phyloP scores from a whole-genome alignment of 2,329 filamentous ascomycete species.

The Fusarium sp. region DNA sequence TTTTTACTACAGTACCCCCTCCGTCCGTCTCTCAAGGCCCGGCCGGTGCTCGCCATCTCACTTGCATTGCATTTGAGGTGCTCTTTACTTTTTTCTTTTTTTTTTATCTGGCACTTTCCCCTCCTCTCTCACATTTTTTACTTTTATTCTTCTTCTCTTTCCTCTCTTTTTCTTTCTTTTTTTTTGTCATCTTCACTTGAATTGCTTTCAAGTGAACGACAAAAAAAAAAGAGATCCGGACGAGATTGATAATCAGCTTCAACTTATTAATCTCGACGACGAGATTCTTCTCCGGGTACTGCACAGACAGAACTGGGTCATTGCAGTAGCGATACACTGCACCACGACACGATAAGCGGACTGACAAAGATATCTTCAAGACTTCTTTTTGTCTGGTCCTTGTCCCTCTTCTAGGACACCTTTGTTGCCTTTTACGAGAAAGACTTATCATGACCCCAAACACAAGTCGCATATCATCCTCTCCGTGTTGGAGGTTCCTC shows the following conservation, averaged over 20 bases:
- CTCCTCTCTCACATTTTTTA: not conserved
- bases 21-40: constrained; percentile 1
- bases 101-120: constrained; percentile 4
- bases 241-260: constrained; percentile 16
- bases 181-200: constrained; percentile 36
- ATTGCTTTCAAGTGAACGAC: constrained; percentile 35
- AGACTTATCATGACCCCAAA: constrained; percentile 55
- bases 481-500: constrained; percentile 55
- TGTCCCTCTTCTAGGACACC: constrained; percentile 29
- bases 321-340: constrained; percentile 16
- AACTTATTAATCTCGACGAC: constrained; percentile 7
- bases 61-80: constrained; percentile 26
- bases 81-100: constrained; percentile 7
- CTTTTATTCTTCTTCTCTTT: constrained; percentile 2
- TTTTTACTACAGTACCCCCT: constrained; percentile 11
- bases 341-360: constrained; percentile 30
- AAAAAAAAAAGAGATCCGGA: constrained; percentile 13
- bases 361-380: constrained; percentile 20
- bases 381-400: constrained; percentile 25
- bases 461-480: constrained; percentile 51
- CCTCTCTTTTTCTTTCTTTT: not conserved
- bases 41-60: constrained; percentile 27
- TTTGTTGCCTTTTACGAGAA: constrained; percentile 25
- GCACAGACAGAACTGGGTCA: constrained; percentile 18
- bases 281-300: constrained; percentile 21